phyloP scores from a whole-genome alignment of 768 basidiomycete genomes.

The Leccinum rimulosum region DNA sequence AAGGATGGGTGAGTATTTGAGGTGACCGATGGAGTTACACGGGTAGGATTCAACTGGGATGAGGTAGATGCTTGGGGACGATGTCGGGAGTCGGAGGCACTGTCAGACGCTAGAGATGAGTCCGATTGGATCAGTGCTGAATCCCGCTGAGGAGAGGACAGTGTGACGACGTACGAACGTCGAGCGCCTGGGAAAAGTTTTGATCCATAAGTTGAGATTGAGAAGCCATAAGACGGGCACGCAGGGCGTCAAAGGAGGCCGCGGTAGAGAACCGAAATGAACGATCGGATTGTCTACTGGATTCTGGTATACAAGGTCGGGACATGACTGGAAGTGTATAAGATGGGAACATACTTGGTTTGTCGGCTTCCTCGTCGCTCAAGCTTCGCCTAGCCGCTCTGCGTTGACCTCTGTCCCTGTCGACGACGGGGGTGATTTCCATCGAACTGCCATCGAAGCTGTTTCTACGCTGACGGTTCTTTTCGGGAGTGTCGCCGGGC shows the following conservation, averaged over 20 bases:
- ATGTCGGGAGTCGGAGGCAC: constrained; percentile 13
- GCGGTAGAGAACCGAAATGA: constrained; percentile 46
- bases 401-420: constrained; percentile 39
- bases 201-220: constrained; percentile 39
- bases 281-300: constrained; percentile 27
- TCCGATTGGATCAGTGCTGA: constrained; percentile 10
- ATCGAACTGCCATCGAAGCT: constrained; percentile 62
- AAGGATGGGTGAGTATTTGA: constrained; percentile 53
- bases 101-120: constrained; percentile 17
- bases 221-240: constrained; percentile 43
- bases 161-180: constrained; percentile 35
- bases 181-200: constrained; percentile 29
- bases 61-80: constrained; percentile 29
- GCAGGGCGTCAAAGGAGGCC: constrained; percentile 44
- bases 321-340: constrained; percentile 8
- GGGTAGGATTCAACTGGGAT: constrained; percentile 39
- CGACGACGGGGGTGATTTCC: constrained; percentile 49
- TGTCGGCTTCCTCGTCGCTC: constrained; percentile 68
- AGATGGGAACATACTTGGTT: constrained; percentile 42
- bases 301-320: constrained; percentile 18
- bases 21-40: constrained; percentile 44
- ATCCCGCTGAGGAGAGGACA: background rate
- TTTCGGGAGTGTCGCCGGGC: constrained; percentile 63
- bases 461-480: constrained; percentile 47
- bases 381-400: constrained; percentile 57